These are phyloP conservation scores for Handroanthus guayacan DNA, from an alignment of 257 asterid genomes.

Conservation along the genomic window DNA sequence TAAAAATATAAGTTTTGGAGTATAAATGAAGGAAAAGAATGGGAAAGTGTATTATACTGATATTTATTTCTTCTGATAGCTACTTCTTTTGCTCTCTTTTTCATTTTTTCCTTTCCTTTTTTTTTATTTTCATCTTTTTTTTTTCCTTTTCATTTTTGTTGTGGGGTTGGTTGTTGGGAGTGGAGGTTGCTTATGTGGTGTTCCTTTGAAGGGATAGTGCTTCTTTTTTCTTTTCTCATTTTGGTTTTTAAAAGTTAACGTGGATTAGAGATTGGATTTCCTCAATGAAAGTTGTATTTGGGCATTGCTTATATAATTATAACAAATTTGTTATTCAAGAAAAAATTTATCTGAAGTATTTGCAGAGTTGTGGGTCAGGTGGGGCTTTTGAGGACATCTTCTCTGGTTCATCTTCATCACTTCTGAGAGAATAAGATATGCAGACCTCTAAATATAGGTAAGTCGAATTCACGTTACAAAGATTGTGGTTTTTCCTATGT, in stretches of 20 bases:
- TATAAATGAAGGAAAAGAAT: constrained; percentile 54
- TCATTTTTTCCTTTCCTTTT: neutral
- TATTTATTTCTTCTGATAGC: constrained; percentile 43
- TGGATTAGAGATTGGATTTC: constrained; percentile 46
- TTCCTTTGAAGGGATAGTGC: constrained; percentile 80
- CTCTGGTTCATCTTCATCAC: constrained; percentile 41
- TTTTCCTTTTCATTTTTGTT: constrained; percentile 36
- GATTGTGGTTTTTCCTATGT: neutral
- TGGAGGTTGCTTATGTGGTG: constrained; percentile 85
- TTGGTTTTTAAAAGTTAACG: constrained; percentile 35
- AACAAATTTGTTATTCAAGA: constrained; percentile 36
- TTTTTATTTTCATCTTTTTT: constrained; percentile 15
- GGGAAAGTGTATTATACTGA: constrained; percentile 46
- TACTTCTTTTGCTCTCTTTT: constrained; percentile 26
- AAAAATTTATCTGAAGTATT: constrained; percentile 42
- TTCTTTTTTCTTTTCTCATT: constrained; percentile 46
- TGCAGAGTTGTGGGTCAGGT: constrained; percentile 64
- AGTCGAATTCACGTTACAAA: neutral
- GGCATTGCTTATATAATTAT: constrained; percentile 28
- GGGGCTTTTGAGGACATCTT: constrained; percentile 52
- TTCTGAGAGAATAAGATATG: constrained; percentile 49
- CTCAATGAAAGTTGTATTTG: constrained; percentile 37
- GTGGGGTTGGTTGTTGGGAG: constrained; percentile 84
- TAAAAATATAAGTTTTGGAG: constrained; percentile 56
- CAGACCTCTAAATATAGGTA: constrained; percentile 91